These are phyloP conservation scores for Skeletonema costatum DNA, from an alignment of 108 stramenopile species.

Conservation along the genomic window DNA sequence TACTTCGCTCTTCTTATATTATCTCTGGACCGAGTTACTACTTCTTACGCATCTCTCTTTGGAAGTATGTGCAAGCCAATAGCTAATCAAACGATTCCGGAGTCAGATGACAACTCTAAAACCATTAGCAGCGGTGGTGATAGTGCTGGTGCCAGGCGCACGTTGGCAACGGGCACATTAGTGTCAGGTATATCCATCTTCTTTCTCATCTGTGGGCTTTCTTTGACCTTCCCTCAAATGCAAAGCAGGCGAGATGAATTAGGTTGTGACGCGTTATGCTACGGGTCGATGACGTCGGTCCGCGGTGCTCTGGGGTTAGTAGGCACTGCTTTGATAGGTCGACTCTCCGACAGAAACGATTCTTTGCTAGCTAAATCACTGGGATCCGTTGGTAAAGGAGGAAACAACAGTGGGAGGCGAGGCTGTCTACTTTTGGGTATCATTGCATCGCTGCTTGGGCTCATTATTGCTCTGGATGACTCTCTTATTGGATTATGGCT, in stretches of 20 bases:
- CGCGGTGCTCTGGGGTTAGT: constrained; percentile 67
- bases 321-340: constrained; percentile 67
- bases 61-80: not conserved
- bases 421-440: constrained; percentile 67
- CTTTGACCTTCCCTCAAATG: constrained; percentile 68
- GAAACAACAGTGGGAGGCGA: constrained; percentile 52
- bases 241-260: constrained; percentile 68
- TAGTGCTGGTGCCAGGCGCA: not conserved
- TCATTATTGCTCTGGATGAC: constrained; percentile 36
- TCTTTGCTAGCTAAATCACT: constrained; percentile 24
- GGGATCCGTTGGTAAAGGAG: constrained; percentile 15
- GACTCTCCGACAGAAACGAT: constrained; percentile 64
- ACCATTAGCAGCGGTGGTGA: not conserved
- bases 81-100: too few relatives aligned
- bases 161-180: constrained; percentile 7
- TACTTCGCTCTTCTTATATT: too few relatives aligned
- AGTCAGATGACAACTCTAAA: not conserved
- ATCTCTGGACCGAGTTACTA: too few relatives aligned
- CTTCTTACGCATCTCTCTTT: too few relatives aligned
- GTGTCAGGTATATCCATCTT: constrained; percentile 19
- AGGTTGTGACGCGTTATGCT: constrained; percentile 76
- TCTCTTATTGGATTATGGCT: constrained; percentile 63
- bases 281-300: constrained; percentile 77
- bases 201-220: constrained; percentile 32
- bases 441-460: constrained; percentile 51